Evolutionary conservation across 805 yeast species (phyloP), one percentile per base, ranked within the genome.

Genomic region (Suhomyces vadensis): DNA sequence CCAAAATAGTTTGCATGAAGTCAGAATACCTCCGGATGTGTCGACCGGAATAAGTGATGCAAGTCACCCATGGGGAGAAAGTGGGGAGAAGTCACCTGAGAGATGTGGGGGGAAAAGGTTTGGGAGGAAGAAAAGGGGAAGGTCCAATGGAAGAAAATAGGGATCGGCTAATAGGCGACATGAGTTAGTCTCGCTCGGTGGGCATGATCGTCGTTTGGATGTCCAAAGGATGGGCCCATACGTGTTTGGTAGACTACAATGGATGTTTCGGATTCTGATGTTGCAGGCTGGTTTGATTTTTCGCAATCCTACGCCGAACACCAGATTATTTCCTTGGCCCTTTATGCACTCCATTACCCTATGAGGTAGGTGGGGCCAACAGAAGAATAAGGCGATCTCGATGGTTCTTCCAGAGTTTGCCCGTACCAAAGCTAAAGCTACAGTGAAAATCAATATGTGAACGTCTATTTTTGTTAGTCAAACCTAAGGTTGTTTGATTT

Each of bases 61-160:
- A 37, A 24, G 41, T 38, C 41, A 38, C 41, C 41, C 35, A 29
- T 38, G 41, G 41, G 27, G 29, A 16, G 31, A 29, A 38, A 38
- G 41, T 38, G 41, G 41, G 41, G 41, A 38, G 41, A 38, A 6
- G 37, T 24, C 26, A 24, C 26, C 22, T 14, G 37, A 31, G 36
- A n/a, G 37, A 13, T 19, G 37, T 33, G 37, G 22, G 37, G 37
- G n/a, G 24, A 7, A 8, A 33, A n/a, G n/a, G n/a, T n/a, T n/a
- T n/a, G n/a, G n/a, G n/a, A n/a, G n/a, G n/a, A n/a, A n/a, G n/a
- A n/a, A n/a, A n/a, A n/a, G n/a, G n/a, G n/a, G n/a, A n/a, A n/a
- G n/a, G n/a, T n/a, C n/a, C n/a, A n/a, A n/a, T n/a, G n/a, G n/a
- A n/a, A n/a, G n/a, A n/a, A n/a, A n/a, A n/a, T n/a, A n/a, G n/a